phyloP scores from a whole-genome alignment of 805 yeast species.

The Zygotorulaspora chibaensis region DNA sequence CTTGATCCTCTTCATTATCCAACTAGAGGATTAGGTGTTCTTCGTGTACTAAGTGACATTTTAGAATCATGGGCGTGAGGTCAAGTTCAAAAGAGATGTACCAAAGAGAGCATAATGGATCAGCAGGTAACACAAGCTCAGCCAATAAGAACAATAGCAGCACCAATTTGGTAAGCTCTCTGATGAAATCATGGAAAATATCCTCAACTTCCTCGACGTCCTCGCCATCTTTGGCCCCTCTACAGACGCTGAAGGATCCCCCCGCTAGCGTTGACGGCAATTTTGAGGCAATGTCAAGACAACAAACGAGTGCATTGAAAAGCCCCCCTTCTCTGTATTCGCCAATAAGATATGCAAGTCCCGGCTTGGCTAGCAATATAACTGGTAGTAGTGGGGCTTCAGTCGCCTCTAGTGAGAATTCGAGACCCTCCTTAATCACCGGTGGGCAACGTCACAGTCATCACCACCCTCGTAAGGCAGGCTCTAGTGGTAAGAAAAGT shows the following conservation, averaged over 20 bases:
- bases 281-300: conserved; percentile 30
- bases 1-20: neutral
- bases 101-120: conserved; percentile 19
- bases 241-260: conserved; percentile 3
- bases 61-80: conserved; percentile 26
- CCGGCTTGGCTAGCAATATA: conserved; percentile 9
- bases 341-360: conserved; percentile 26
- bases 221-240: conserved; percentile 6
- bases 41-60: neutral
- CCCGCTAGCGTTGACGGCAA: conserved; percentile 18
- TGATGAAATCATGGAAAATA: conserved; percentile 33
- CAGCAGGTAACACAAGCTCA: conserved; percentile 7
- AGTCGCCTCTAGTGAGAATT: conserved; percentile 14
- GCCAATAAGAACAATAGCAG: conserved; percentile 8
- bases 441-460: conserved; percentile 15
- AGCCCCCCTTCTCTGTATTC: conserved; percentile 22
- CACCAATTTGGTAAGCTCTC: conserved; percentile 22
- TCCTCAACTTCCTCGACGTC: conserved; percentile 15
- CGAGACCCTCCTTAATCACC: conserved; percentile 15
- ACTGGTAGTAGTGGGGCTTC: conserved; percentile 3
- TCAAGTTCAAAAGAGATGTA: conserved; percentile 25
- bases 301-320: conserved; percentile 22
- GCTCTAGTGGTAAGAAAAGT: conserved; percentile 23
- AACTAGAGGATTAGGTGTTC: neutral
- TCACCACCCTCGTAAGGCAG: conserved; percentile 9